Percentiles rank a stretch among this genome's conserved stretches.
Evolutionary conservation across 805 yeast genomes (phyloP).

Genomic region (Suhomyces sp.): DNA sequence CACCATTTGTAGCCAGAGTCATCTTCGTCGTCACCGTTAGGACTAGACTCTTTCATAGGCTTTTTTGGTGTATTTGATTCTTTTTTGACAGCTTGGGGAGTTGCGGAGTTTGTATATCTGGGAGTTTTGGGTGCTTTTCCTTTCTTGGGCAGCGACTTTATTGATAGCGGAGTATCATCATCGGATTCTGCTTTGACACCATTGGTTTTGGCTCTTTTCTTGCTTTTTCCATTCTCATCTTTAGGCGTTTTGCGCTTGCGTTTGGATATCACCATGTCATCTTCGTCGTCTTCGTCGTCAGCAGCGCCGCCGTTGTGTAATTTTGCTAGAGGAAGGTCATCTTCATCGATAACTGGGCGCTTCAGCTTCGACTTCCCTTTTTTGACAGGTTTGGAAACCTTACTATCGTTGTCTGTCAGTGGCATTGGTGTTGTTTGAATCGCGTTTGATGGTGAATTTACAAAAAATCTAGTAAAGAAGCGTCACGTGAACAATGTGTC

Average conservation of each 20-base stretch:
- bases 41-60: constrained; percentile 2
- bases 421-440: constrained; percentile 3
- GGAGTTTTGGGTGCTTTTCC: constrained; percentile 6
- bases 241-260: constrained; percentile 3
- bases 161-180: background rate
- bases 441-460: background rate
- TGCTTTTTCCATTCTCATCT: background rate
- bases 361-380: background rate
- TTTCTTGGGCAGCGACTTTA: background rate
- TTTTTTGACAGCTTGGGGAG: constrained; percentile 11
- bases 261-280: constrained; percentile 16
- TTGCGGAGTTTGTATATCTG: constrained; percentile 7
- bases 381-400: background rate
- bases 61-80: constrained; percentile 13
- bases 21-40: constrained; percentile 12
- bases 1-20: constrained; percentile 44
- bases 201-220: background rate
- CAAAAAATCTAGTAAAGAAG: background rate
- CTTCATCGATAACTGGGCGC: constrained; percentile 9
- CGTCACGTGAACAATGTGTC: background rate
- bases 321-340: constrained; percentile 17
- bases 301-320: background rate
- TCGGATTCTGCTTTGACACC: background rate
- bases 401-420: constrained; percentile 9
- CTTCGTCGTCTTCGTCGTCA: constrained; percentile 3